phyloP scores from a whole-genome alignment of 2,329 filamentous ascomycete species.

The Ambrosiella xylebori region DNA sequence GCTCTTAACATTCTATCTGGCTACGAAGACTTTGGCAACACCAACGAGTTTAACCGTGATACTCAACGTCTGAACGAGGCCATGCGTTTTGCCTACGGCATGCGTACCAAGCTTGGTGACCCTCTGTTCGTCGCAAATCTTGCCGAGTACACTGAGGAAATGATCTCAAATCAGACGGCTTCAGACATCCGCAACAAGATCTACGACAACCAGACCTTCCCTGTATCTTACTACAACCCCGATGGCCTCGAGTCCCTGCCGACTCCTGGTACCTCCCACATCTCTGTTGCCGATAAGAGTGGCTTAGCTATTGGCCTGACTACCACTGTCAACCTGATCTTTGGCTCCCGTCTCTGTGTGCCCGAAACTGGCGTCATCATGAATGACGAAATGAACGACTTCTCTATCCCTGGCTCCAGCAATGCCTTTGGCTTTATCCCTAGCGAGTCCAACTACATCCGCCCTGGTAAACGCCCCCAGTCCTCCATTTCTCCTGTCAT shows the following conservation, averaged over 20 bases:
- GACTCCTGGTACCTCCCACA: slow-evolving; percentile 52
- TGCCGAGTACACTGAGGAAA: slow-evolving; percentile 41
- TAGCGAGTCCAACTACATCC: slow-evolving; percentile 57
- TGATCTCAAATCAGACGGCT: slow-evolving; percentile 45
- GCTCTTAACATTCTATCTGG: slow-evolving; percentile 59
- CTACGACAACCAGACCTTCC: slow-evolving; percentile 23
- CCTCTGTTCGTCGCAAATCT: slow-evolving; percentile 49
- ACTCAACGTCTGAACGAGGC: slow-evolving; percentile 73
- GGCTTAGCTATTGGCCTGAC: slow-evolving; percentile 63
- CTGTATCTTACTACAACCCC: slow-evolving; percentile 28
- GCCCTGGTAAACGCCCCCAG: slow-evolving; percentile 59
- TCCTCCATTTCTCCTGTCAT: slow-evolving; percentile 66
- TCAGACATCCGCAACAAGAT: slow-evolving; percentile 33
- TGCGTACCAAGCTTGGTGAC: slow-evolving; percentile 58
- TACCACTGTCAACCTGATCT: slow-evolving; percentile 66
- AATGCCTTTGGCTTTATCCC: slow-evolving; percentile 81
- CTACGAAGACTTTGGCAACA: slow-evolving; percentile 46
- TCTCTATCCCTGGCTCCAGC: slow-evolving; percentile 59
- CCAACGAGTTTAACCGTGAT: slow-evolving; percentile 37
- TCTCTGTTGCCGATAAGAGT: slow-evolving; percentile 48
- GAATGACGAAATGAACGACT: slow-evolving; percentile 60
- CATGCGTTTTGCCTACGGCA: slow-evolving; percentile 64
- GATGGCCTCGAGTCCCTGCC: slow-evolving; percentile 28
- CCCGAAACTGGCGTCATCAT: slow-evolving; percentile 71
- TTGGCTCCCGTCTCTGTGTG: slow-evolving; percentile 58